These are phyloP conservation scores for Leptomonas pyrrhocoris DNA, from an alignment of 208 protist species.

Conservation along the genomic window DNA sequence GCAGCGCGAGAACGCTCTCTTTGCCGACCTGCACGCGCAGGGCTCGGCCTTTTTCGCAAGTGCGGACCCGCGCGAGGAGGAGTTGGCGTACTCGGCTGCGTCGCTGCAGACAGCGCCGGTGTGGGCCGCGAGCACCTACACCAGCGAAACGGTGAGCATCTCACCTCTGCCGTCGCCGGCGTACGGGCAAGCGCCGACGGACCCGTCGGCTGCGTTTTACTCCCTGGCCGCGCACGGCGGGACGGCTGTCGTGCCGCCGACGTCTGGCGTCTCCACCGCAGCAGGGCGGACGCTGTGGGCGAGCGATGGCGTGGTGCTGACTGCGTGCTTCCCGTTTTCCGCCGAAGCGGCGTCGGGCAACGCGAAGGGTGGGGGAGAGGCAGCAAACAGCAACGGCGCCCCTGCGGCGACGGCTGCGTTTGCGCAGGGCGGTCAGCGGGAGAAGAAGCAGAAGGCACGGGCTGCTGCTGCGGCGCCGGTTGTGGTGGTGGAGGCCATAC, in stretches of 20 bases:
- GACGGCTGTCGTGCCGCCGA: background rate
- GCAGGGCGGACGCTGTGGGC: conserved; percentile 4
- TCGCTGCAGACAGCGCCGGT: conserved; percentile 4
- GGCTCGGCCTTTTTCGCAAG: conserved; percentile 8
- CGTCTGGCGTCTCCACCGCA: background rate
- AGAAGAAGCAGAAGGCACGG: background rate
- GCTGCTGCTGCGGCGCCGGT: background rate
- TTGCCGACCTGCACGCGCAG: conserved; percentile 26
- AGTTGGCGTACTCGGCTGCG: background rate
- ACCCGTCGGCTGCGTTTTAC: conserved; percentile 11
- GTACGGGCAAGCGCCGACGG: conserved; percentile 11
- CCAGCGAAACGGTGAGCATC: conserved; percentile 20
- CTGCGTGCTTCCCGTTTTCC: background rate
- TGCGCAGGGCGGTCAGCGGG: background rate
- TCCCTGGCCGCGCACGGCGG: conserved; percentile 10
- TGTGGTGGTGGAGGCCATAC: background rate
- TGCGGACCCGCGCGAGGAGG: background rate
- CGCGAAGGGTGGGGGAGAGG: too few relatives aligned
- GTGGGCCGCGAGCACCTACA: conserved; percentile 17
- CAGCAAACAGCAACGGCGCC: background rate
- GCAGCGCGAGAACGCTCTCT: conserved; percentile 5
- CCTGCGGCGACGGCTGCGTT: background rate
- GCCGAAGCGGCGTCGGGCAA: background rate
- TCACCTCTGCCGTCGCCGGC: conserved; percentile 17
- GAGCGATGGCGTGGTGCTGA: conserved; percentile 8